Evolutionary conservation across 495 filamentous ascomycete genomes (phyloP).

Genomic region (Endocarpon pusillum): DNA sequence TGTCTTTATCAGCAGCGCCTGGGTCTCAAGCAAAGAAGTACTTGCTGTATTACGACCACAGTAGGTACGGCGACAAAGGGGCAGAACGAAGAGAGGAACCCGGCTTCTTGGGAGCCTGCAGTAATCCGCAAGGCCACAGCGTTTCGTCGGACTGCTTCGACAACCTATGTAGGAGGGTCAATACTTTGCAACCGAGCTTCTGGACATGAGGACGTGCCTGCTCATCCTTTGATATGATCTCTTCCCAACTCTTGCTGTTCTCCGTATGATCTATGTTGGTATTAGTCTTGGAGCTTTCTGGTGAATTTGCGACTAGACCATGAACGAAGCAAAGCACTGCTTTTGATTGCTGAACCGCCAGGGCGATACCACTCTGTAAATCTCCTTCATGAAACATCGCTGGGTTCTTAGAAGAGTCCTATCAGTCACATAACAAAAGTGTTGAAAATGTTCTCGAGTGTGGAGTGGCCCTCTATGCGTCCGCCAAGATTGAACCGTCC

Average conservation of each 20-base stretch:
- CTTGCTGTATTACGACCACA: slow-evolving; percentile 59
- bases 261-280: slow-evolving; percentile 38
- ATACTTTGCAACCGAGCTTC: not conserved
- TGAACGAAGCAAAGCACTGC: slow-evolving; percentile 52
- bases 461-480: too few species aligned
- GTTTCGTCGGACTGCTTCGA: too few species aligned
- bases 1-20: slow-evolving; percentile 10
- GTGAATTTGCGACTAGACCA: slow-evolving; percentile 35
- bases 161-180: not conserved
- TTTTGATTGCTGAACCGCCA: slow-evolving; percentile 49
- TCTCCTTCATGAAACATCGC: slow-evolving; percentile 66
- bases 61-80: slow-evolving; percentile 56
- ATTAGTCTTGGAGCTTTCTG: slow-evolving; percentile 16
- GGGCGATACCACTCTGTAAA: slow-evolving; percentile 59
- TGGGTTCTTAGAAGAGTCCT: slow-evolving; percentile 1
- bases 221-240: slow-evolving; percentile 46
- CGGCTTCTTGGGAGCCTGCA: slow-evolving; percentile 59
- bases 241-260: slow-evolving; percentile 58
- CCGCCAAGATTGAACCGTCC: too few species aligned
- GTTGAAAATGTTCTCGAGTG: too few species aligned
- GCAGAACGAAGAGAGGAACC: slow-evolving; percentile 64
- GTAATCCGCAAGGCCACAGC: slow-evolving; percentile 51
- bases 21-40: slow-evolving; percentile 1
- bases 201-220: slow-evolving; percentile 34
- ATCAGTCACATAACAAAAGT: not conserved